These are phyloP conservation scores for Remersonia thermophila DNA, from an alignment of 2,329 filamentous ascomycete genomes.

Conservation along the genomic window DNA sequence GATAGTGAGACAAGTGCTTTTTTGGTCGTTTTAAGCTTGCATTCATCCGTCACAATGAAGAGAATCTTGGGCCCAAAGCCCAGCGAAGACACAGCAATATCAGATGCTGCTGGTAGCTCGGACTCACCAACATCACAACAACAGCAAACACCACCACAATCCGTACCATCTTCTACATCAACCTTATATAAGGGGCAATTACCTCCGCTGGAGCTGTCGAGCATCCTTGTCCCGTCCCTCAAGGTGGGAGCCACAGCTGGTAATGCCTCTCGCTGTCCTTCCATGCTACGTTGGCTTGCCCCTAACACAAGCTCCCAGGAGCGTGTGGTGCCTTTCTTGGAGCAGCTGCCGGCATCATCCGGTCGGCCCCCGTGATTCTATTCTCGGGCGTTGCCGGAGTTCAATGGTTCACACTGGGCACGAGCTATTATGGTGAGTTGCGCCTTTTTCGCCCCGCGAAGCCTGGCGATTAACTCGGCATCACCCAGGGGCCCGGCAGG, in stretches of 20 bases:
- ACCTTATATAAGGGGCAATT: slow-evolving; percentile 9
- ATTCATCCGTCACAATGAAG: too few relatives aligned
- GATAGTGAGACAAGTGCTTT: too few relatives aligned
- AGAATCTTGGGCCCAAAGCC: neutral
- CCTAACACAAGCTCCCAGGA: slow-evolving; percentile 28
- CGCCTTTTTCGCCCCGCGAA: too few relatives aligned
- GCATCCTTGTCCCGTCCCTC: slow-evolving; percentile 37
- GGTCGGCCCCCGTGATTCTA: slow-evolving; percentile 52
- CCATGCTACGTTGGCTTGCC: neutral
- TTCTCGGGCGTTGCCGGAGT: slow-evolving; percentile 62
- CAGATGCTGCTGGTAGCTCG: too few relatives aligned
- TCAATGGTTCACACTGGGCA: slow-evolving; percentile 71
- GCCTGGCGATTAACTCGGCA: neutral
- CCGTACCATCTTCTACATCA: slow-evolving; percentile 1
- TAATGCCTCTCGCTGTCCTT: slow-evolving; percentile 21
- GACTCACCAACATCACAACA: neutral
- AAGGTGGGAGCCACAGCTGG: slow-evolving; percentile 49
- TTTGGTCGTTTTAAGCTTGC: too few relatives aligned
- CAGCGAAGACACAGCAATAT: neutral
- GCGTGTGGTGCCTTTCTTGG: slow-evolving; percentile 50
- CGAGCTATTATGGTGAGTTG: slow-evolving; percentile 58
- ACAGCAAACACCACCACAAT: neutral
- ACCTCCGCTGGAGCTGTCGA: slow-evolving; percentile 29
- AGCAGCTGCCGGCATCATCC: slow-evolving; percentile 58
- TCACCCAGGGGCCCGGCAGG: slow-evolving; percentile 34